Percentiles rank a stretch among this genome's conserved stretches.
Evolutionary conservation across 73 alveolate genomes (phyloP).

Genomic region (Paramecium tetraurelia): DNA sequence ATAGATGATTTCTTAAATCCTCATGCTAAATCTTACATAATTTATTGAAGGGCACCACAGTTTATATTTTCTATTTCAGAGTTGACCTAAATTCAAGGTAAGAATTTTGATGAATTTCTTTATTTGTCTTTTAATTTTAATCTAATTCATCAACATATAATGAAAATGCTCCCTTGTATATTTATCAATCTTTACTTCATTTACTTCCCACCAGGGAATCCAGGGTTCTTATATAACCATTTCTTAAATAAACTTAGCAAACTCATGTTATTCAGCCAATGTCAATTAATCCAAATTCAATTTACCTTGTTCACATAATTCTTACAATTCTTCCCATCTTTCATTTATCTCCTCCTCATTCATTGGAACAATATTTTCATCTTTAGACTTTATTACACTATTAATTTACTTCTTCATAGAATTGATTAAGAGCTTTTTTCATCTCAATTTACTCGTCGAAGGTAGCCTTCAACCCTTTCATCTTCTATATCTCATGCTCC

Average conservation of each 20-base stretch:
- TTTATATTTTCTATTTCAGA: neutral
- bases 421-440: neutral
- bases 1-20: slow-evolving; percentile 25
- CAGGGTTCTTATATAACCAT: neutral
- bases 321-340: slow-evolving; percentile 10
- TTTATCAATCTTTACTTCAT: neutral
- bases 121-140: neutral
- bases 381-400: neutral
- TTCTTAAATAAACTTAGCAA: neutral
- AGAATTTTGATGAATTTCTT: neutral
- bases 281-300: neutral
- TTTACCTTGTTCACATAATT: neutral
- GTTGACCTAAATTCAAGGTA: neutral
- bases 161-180: neutral
- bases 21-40: neutral
- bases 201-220: slow-evolving; percentile 48
- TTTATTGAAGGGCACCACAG: neutral
- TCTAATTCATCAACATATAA: neutral
- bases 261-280: neutral
- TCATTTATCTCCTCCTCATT: neutral
- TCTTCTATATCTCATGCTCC: neutral
- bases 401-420: neutral
- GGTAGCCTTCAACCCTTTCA: slow-evolving; percentile 5
- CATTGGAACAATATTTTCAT: slow-evolving; percentile 10
- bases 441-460: neutral